Evolutionary conservation across 768 basidiomycete species (phyloP).

Genomic region (Butyriboletus loyo): DNA sequence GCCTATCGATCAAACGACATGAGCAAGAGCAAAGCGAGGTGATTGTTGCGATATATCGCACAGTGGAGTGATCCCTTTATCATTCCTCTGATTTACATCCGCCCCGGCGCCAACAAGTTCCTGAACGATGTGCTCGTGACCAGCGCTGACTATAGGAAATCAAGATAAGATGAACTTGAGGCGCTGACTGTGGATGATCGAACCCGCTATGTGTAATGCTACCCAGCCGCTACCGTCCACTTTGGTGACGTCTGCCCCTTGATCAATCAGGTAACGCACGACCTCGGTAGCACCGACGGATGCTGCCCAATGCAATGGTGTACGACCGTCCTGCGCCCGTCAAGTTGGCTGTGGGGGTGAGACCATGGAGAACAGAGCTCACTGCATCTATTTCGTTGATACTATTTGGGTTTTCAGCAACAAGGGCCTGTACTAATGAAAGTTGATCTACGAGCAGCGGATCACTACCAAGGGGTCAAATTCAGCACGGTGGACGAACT

Average conservation of each 20-base stretch:
- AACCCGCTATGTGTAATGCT: constrained; percentile 77
- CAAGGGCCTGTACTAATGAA: constrained; percentile 62
- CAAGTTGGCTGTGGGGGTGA: neutral
- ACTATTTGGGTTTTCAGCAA: constrained; percentile 58
- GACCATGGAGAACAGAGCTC: constrained; percentile 7
- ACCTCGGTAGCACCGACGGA: constrained; percentile 70
- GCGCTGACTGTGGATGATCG: neutral
- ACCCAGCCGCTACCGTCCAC: constrained; percentile 72
- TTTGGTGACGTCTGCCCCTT: constrained; percentile 63
- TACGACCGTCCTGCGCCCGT: constrained; percentile 62
- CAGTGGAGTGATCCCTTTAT: constrained; percentile 83
- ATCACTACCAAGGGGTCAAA: neutral
- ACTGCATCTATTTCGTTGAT: constrained; percentile 66
- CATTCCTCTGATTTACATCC: constrained; percentile 74
- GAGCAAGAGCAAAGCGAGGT: constrained; percentile 4
- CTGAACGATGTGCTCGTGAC: constrained; percentile 68
- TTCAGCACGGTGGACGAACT: constrained; percentile 34
- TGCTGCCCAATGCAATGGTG: constrained; percentile 85
- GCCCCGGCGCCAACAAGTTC: constrained; percentile 82
- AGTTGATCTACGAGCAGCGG: constrained; percentile 53
- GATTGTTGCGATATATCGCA: constrained; percentile 34
- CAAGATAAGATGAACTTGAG: neutral
- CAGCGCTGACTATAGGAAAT: constrained; percentile 64
- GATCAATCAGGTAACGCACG: constrained; percentile 63
- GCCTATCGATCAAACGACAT: constrained; percentile 43